Base-by-base conservation (phyloP, 768 basidiomycete species). In the Amanita rubescens region DNA sequence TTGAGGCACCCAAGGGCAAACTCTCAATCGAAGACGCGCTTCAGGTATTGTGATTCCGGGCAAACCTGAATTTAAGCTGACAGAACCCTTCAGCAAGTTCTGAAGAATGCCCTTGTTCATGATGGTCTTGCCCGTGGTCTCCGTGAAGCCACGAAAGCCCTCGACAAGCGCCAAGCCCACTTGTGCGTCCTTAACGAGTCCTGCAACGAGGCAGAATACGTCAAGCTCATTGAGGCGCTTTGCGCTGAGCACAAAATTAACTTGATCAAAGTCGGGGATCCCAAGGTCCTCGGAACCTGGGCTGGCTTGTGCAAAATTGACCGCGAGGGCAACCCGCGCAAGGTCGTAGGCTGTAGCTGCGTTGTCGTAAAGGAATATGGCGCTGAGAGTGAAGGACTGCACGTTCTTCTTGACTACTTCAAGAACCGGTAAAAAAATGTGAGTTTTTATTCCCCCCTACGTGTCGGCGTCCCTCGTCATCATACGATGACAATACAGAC, bases 231-330 rank as follows among this genome's bases (percentile, higher is more conserved):
- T 62, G 94, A 97, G 76, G 95, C 95, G 48, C 92, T 99, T 68
- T 98, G 95, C 70, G 89, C 92, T 58, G 94, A 96, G 77, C 94
- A 98, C 85, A 95, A 94, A 75, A 97, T 98, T 77, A 93, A 94
- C 79, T 77, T 99, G 59, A 97, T 99, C 90, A 98, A 97, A 77
- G 91, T 94, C 61, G 90, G 90, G 63, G 95, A 98, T 71, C 88
- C 92, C 66, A 99, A 99, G 76, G 84, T 95, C 60, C 88, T 99
- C 66, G 95, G 95, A 33, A 91, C 88, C 62, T 98, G 95, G 95
- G 94, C 92, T 62, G 94, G 95, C 66, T 82, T 99, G 58, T 97
- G 95, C 87, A 99, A 99, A 81, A 94, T 98, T 71, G 95, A 99
- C 77, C 85, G 92, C 65, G 95, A 98, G 77, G 95, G 95, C 60